phyloP scores from a whole-genome alignment of 1,139 yeast genomes.

The Wickerhamomyces sp. region DNA sequence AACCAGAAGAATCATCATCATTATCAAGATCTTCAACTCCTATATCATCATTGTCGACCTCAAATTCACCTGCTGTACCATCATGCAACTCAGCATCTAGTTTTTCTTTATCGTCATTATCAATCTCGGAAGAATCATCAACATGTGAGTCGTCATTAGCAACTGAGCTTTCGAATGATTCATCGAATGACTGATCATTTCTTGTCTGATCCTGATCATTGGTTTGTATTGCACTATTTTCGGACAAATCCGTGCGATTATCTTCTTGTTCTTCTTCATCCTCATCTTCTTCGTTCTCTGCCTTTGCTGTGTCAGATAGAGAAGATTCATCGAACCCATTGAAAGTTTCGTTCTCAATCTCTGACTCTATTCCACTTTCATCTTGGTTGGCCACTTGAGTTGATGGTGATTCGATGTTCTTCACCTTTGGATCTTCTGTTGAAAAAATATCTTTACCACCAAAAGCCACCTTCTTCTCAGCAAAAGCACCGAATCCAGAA shows the following conservation, averaged over 20 bases:
- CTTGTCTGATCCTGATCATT: too few relatives aligned
- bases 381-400: too few relatives aligned
- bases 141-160: too few relatives aligned
- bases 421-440: not conserved
- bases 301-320: too few relatives aligned
- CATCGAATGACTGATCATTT: too few relatives aligned
- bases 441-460: constrained; percentile 4
- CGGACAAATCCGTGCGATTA: too few relatives aligned
- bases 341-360: not conserved
- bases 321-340: not conserved
- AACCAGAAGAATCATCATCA: constrained; percentile 1
- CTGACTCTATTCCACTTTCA: too few relatives aligned
- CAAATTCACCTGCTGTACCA: constrained; percentile 4
- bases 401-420: too few relatives aligned
- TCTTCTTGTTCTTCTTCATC: constrained; percentile 4
- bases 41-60: not conserved
- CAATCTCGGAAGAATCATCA: not conserved
- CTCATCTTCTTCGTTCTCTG: not conserved
- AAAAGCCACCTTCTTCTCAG: constrained; percentile 8
- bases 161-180: too few relatives aligned
- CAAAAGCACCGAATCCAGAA: constrained; percentile 19
- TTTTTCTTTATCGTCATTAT: not conserved
- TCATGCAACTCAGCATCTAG: constrained; percentile 1
- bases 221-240: too few relatives aligned
- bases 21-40: constrained; percentile 1